These are phyloP conservation scores for Mortierella sp. DNA, from an alignment of 371 early-diverging fungal species.

Conservation along the genomic window DNA sequence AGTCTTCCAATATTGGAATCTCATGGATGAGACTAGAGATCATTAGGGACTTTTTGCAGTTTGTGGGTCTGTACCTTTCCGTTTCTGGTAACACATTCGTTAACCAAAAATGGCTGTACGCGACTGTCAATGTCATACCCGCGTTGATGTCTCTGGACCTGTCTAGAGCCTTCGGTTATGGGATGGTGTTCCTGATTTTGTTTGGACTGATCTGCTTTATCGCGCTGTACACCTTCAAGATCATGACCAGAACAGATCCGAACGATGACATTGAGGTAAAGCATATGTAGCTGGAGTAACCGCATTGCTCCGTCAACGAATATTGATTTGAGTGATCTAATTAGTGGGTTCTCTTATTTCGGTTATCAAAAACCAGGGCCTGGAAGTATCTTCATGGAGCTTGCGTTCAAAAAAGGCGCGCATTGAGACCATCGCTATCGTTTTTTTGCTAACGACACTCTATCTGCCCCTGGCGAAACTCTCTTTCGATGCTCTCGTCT, in stretches of 20 bases:
- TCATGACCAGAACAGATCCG: conserved; percentile 49
- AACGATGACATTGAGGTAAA: conserved; percentile 53
- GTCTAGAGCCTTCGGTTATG: conserved; percentile 60
- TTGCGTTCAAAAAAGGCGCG: conserved; percentile 49
- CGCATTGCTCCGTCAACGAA: too few relatives aligned
- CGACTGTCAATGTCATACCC: conserved; percentile 58
- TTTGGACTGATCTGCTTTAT: conserved; percentile 53
- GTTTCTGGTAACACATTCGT: conserved; percentile 53
- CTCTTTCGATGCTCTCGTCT: conserved; percentile 65
- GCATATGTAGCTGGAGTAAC: background rate
- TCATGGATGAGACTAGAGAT: conserved; percentile 58
- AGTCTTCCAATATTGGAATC: conserved; percentile 45
- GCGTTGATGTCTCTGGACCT: conserved; percentile 61
- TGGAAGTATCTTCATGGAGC: conserved; percentile 56
- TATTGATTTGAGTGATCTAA: too few relatives aligned
- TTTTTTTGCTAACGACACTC: conserved; percentile 63
- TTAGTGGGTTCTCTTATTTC: too few relatives aligned
- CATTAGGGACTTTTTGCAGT: conserved; percentile 64
- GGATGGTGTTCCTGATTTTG: conserved; percentile 57
- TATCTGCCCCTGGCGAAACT: conserved; percentile 69
- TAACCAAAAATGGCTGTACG: conserved; percentile 57
- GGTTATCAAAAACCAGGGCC: conserved; percentile 23
- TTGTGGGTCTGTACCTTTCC: conserved; percentile 55
- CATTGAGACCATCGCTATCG: conserved; percentile 54
- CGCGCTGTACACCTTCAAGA: conserved; percentile 57